Evolutionary conservation across 169 alveolate species (phyloP).

Genomic region (Perkinsus olseni): DNA sequence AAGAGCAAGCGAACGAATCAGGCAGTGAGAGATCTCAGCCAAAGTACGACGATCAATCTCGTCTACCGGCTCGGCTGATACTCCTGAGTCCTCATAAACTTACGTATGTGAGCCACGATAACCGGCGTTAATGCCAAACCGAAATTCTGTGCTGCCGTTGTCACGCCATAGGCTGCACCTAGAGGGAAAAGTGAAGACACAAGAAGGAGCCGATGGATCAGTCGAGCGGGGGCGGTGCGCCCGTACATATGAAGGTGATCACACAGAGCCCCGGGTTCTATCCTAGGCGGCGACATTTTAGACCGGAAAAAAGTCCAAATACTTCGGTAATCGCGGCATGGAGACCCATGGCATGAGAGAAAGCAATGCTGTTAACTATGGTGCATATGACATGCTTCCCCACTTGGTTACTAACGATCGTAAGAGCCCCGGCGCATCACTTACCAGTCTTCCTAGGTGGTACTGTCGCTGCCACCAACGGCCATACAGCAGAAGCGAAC

Average conservation of each 20-base stretch:
- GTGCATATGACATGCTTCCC: too few species aligned
- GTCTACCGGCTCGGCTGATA: too few species aligned
- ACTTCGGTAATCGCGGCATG: neutral
- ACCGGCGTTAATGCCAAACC: neutral
- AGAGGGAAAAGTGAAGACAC: neutral
- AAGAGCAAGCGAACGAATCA: too few species aligned
- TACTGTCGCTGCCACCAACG: conserved; percentile 15
- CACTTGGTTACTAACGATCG: too few species aligned
- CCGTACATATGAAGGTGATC: too few species aligned
- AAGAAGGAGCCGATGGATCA: neutral
- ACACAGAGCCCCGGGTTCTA: neutral
- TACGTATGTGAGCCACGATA: neutral
- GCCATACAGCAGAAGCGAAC: conserved; percentile 62
- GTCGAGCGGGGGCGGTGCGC: too few species aligned
- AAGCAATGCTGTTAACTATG: too few species aligned
- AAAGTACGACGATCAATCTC: too few species aligned
- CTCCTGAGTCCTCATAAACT: neutral
- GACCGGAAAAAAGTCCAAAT: neutral
- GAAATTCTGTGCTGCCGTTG: neutral
- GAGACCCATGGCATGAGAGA: too few species aligned
- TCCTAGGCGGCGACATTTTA: neutral
- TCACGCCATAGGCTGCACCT: neutral
- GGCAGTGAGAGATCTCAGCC: too few species aligned
- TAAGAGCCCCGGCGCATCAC: too few species aligned
- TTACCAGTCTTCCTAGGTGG: neutral